Base-by-base conservation (phyloP, 306 rosid species). In the Nissolia schottii region DNA sequence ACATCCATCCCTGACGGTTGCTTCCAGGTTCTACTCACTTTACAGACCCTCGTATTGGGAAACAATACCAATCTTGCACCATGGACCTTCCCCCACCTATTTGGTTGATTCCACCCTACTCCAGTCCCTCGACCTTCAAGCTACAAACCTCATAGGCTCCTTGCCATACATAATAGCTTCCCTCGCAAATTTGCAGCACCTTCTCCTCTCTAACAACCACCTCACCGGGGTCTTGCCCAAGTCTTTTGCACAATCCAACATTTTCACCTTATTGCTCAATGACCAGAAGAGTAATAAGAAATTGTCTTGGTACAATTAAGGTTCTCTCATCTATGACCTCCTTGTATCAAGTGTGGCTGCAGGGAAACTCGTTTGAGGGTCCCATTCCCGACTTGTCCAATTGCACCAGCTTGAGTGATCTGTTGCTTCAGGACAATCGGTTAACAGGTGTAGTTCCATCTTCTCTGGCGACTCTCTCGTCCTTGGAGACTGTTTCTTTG, bases 171-270 rank as follows among this genome's bases (percentile, higher is more conserved):
- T 86, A 27, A 86, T 86, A 7, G 82, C 4, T 28, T 69, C 82
- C 0, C 80, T 89, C 8, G 34, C 73, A 0, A 82, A 76, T 43
- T 58, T 89, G 73, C 83, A 73, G 28, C 45, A 54, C 16, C 41
- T 88, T 34, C 82, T 85, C 31, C 88, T 88, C 45, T 84, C 87
- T 28, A 86, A 84, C 82, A 88, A 88, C 49, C 80, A 86, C 40
- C 81, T 88, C 46, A 80, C 77, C n/a, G 50, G 50, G 19, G 50
- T 43, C 19, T 43, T 43, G 18, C 50, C 54, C 22, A 7, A 16
- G 54, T 5, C 54, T 15, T 16, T 43, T 43, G 7, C 12, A 35
- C 3, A 1, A 1, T 40, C 48, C 23, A 15, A 45, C 45, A 81
- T 86, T 48, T 65, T 4, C 48, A 70, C 68, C 32, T 32, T 86